A percentile compares a stretch with the other conserved stretches of the same genome.
phyloP scores from a whole-genome alignment of 139 green algal species.

The Yamagishiella unicocca region DNA sequence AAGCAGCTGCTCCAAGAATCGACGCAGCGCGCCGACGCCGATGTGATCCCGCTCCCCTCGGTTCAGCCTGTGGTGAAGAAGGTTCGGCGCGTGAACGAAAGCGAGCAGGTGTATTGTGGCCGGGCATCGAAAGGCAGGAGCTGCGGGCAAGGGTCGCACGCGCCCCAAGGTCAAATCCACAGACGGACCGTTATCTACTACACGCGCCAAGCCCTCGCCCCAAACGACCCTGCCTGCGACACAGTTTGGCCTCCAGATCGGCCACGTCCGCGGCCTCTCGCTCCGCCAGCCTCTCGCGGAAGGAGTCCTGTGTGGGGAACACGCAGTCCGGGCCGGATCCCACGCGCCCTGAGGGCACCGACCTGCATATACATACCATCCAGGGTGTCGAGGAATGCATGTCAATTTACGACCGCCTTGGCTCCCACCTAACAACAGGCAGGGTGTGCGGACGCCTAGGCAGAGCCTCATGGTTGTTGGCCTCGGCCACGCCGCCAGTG shows the following conservation, averaged over 20 bases:
- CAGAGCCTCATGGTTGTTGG: too few relatives aligned
- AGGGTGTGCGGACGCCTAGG: too few relatives aligned
- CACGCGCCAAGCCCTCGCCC: neutral
- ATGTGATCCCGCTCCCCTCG: constrained; percentile 81
- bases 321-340: constrained; percentile 81
- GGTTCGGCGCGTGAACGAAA: neutral
- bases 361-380: too few relatives aligned
- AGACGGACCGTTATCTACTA: too few relatives aligned
- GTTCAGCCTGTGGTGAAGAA: constrained; percentile 59
- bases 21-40: constrained; percentile 87
- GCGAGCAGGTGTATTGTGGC: neutral
- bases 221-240: constrained; percentile 62
- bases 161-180: too few relatives aligned
- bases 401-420: too few relatives aligned
- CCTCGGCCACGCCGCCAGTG: too few relatives aligned
- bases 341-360: constrained; percentile 91
- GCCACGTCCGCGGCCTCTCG: constrained; percentile 82
- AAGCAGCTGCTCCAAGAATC: constrained; percentile 95
- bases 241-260: constrained; percentile 80
- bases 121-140: neutral
- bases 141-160: too few relatives aligned
- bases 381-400: too few relatives aligned
- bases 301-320: constrained; percentile 93
- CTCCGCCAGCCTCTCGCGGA: constrained; percentile 84
- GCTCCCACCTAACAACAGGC: too few relatives aligned